Evolutionary conservation across 441 rosid species (phyloP).

Genomic region (Kokia cookei): DNA sequence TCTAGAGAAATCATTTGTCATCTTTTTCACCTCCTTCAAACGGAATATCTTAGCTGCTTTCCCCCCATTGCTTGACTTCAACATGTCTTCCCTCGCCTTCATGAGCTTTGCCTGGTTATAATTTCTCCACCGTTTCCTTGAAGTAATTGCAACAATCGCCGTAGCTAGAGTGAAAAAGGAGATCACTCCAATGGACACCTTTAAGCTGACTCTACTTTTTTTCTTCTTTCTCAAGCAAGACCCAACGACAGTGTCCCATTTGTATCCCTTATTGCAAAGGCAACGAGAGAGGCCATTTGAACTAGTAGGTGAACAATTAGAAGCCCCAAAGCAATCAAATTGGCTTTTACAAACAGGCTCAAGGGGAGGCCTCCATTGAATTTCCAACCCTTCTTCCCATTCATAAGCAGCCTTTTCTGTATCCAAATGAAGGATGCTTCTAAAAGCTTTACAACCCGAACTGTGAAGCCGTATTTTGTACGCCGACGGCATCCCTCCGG

Average conservation of each 20-base stretch:
- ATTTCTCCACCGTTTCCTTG: conserved; percentile 8
- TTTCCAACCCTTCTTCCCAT: conserved; percentile 60
- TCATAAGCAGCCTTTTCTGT: conserved; percentile 28
- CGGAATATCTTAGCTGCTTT: conserved; percentile 43
- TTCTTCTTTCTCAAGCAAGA: conserved; percentile 30
- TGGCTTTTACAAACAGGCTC: conserved; percentile 42
- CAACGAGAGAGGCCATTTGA: conserved; percentile 28
- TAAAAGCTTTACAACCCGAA: conserved; percentile 56
- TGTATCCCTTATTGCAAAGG: conserved; percentile 38
- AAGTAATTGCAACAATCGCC: conserved; percentile 2
- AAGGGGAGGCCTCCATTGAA: conserved; percentile 50
- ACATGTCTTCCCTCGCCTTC: conserved; percentile 39
- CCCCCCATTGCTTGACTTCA: conserved; percentile 37
- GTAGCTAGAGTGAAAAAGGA: conserved; percentile 19
- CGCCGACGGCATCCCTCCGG: conserved; percentile 62
- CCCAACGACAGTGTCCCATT: conserved; percentile 33
- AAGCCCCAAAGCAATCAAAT: conserved; percentile 38
- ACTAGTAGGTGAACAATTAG: conserved; percentile 30
- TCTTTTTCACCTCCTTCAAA: conserved; percentile 60
- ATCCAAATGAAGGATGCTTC: conserved; percentile 47
- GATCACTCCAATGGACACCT: conserved; percentile 26
- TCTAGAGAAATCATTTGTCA: conserved; percentile 50
- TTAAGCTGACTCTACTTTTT: conserved; percentile 16
- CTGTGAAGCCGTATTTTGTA: conserved; percentile 53
- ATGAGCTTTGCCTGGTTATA: conserved; percentile 27